Evolutionary conservation across 495 filamentous ascomycete genomes (phyloP).

Genomic region (Poronia punctata): DNA sequence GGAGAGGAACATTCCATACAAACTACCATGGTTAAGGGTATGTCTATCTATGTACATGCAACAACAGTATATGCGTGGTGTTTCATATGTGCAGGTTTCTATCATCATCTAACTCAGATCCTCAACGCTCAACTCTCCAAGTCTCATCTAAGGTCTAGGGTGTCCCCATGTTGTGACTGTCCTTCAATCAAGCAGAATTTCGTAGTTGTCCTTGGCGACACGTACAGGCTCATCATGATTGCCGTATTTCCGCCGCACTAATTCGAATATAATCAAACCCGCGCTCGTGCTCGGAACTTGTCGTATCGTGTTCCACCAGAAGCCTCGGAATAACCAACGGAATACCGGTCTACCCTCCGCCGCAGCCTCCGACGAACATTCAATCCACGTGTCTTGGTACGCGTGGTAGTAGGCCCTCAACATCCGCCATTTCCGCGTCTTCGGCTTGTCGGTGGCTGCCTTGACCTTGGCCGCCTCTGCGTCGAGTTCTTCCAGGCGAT

Average conservation of each 20-base stretch:
- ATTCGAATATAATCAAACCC: conserved; percentile 82
- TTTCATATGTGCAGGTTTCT: too few relatives aligned
- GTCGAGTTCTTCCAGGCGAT: conserved; percentile 71
- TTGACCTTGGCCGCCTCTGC: conserved; percentile 44
- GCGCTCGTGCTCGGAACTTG: conserved; percentile 87
- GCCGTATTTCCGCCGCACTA: conserved; percentile 75
- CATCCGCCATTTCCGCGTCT: conserved; percentile 43
- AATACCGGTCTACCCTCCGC: conserved; percentile 55
- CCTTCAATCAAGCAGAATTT: conserved; percentile 59
- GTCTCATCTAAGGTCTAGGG: too few relatives aligned
- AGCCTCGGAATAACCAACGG: conserved; percentile 70
- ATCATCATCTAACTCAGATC: too few relatives aligned
- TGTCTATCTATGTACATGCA: too few relatives aligned
- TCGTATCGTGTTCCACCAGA: conserved; percentile 64
- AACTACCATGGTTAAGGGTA: too few relatives aligned
- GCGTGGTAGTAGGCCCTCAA: conserved; percentile 62
- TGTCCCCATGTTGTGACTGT: too few relatives aligned
- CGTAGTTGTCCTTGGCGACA: conserved; percentile 57
- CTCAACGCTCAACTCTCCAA: too few relatives aligned
- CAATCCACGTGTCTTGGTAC: conserved; percentile 67
- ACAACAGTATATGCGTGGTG: too few relatives aligned
- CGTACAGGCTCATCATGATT: conserved; percentile 54
- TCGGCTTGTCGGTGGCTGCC: conserved; percentile 15
- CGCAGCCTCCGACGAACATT: conserved; percentile 57
- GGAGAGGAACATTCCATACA: too few relatives aligned